Base-by-base conservation (phyloP, 129 eudicot genomes). In the Artemisia annua region DNA sequence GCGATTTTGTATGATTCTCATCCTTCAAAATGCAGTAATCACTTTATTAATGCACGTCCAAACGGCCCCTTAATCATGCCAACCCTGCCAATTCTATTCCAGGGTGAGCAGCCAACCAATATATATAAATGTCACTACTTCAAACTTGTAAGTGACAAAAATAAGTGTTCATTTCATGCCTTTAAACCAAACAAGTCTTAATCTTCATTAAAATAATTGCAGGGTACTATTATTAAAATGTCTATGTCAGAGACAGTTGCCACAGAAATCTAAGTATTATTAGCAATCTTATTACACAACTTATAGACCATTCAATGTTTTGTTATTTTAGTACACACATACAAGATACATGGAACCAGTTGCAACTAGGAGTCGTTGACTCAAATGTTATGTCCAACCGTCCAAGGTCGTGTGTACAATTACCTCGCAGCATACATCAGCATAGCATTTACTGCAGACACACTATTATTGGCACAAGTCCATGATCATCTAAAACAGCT, bases 351-450 rank as follows among this genome's bases (percentile, higher is more conserved):
- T 39, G 53, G 26, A 75, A 74, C 44, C 11, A 52, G 64, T 9
- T 15, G n/a, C 35, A 64, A 63, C 62, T 51, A 74, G 16, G 10
- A 51, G 63, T 28, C 10, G 16, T 51, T 62, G 70, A 49, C 43
- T 51, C 62, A 39, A 50, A 4, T 13, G 19, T 61, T 60, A 61
- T n/a, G 78, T 26, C n/a, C n/a, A n/a, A n/a, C n/a, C n/a, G n/a
- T 73, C 43, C 35, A 49, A 30, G 78, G 52, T 49, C 46, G 18
- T 73, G 43, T 32, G 0, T 39, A 39, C 26, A 12, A 51, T n/a
- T 49, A 73, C 63, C 62, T 73, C 60, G 48, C 63, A 52, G 50
- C 39, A 73, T 48, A 61, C 51, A 62, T 73, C 11, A 49, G 22
- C 60, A 68, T 10, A 50, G 35, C 63, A 58, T 3, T 58, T 58